A percentile compares a stretch with the other conserved stretches of the same genome.
Evolutionary conservation across 2,329 filamentous ascomycete genomes (phyloP).

Genomic region (Penicillium sp.): DNA sequence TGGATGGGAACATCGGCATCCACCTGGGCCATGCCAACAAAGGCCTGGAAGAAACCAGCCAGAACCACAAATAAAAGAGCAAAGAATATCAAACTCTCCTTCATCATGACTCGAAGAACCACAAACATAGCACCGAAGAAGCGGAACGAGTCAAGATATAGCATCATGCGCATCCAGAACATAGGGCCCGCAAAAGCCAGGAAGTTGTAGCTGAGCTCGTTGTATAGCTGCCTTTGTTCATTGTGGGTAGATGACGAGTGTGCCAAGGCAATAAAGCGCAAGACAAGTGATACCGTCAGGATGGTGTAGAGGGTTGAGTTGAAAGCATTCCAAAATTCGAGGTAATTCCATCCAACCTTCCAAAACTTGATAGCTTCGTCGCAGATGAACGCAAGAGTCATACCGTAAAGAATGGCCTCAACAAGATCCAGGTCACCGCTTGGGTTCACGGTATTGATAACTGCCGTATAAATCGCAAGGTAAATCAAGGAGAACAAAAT

Average conservation of each 20-base stretch:
- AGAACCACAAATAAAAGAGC: slow-evolving; percentile 81
- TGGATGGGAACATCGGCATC: slow-evolving; percentile 62
- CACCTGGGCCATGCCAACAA: slow-evolving; percentile 83
- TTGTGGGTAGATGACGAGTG: slow-evolving; percentile 54
- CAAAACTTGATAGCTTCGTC: slow-evolving; percentile 87
- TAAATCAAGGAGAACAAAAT: slow-evolving; percentile 81
- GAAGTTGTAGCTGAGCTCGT: slow-evolving; percentile 87
- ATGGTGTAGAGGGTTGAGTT: slow-evolving; percentile 80
- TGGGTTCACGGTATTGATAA: slow-evolving; percentile 91
- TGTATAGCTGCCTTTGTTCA: slow-evolving; percentile 60
- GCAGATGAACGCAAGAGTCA: slow-evolving; percentile 85
- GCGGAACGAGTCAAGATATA: slow-evolving; percentile 88
- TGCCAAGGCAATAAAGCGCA: slow-evolving; percentile 74
- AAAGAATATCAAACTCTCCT: slow-evolving; percentile 93
- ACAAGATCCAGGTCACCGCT: slow-evolving; percentile 78
- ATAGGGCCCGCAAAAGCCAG: slow-evolving; percentile 89
- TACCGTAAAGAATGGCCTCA: slow-evolving; percentile 81
- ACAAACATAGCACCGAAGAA: slow-evolving; percentile 99
- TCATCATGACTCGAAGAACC: slow-evolving; percentile 93
- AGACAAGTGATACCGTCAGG: slow-evolving; percentile 71
- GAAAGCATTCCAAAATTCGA: slow-evolving; percentile 97
- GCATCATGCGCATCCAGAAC: slow-evolving; percentile 90
- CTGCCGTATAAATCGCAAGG: slow-evolving; percentile 78
- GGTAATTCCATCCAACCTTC: slow-evolving; percentile 87
- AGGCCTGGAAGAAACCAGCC: slow-evolving; percentile 79